Evolutionary conservation across 2,329 filamentous ascomycete species (phyloP), one percentile per base, ranked within the genome.

Genomic region (Trichoderma gracile): DNA sequence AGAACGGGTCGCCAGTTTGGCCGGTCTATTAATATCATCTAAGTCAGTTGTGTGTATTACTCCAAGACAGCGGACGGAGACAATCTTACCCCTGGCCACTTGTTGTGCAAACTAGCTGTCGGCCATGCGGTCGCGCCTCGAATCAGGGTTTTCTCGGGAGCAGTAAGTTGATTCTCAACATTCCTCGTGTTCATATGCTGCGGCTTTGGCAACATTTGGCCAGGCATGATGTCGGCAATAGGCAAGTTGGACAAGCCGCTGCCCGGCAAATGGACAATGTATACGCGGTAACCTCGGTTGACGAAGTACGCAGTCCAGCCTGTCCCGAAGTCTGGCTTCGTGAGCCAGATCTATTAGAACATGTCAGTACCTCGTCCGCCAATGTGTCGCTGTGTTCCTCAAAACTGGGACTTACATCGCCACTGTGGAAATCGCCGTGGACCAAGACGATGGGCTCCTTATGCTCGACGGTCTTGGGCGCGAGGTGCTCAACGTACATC

Each of bases 231-330:
- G 21, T 56, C 1, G 67, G 33, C 33, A 38, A 68, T 5, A 71
- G 43, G 45, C 69, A 73, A 27, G 71, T n/a, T 8, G 2, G 76
- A 76, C 40, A 80, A 76, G 1, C 79, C 80, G 5, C 73, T 74
- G 0, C 73, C 73, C 8, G 80, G 76, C 12, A 80, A 71, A 58
- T 83, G 80, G 5, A 78, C 73, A 8, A 82, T 64, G 65, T 79
- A 81, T 10, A 84, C 77, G 2, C 71, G 71, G 55, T 79, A 79
- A 3, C 80, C 80, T 25, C 74, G 67, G 0, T 68, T 67, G 1
- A 81, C 68, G 53, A 84, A 83, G 59, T 72, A 79, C 0, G 77
- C 76, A 0, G 79, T 78, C 81, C 81, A 84, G 9, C 81, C 81
- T 1, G 74, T 73, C 1, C 73, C 68, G 15, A 77, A 76, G 62